Percentiles rank a stretch among this genome's conserved stretches.
phyloP scores from a whole-genome alignment of 208 protist species.

The Crithidia bombi region DNA sequence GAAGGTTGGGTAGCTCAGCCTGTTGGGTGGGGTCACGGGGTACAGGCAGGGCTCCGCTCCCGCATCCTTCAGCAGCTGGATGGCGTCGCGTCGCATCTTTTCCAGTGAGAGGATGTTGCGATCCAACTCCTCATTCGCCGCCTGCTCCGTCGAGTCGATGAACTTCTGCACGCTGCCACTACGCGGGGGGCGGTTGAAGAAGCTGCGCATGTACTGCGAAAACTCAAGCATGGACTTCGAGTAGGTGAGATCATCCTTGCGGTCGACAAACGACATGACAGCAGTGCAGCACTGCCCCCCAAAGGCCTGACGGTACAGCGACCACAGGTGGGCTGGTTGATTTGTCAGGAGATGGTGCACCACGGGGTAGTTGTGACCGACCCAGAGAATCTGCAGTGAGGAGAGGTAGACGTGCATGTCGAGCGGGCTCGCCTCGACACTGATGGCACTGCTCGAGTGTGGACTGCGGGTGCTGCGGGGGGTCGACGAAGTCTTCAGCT shows the following conservation, averaged over 20 bases:
- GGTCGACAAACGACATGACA: constrained; percentile 28
- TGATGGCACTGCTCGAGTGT: not conserved
- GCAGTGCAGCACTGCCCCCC: constrained; percentile 37
- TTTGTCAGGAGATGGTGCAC: constrained; percentile 19
- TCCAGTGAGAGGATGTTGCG: constrained; percentile 17
- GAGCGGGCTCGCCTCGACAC: not conserved
- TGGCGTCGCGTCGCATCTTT: constrained; percentile 20
- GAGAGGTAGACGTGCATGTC: constrained; percentile 40
- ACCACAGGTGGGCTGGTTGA: constrained; percentile 20
- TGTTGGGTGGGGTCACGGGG: constrained; percentile 12
- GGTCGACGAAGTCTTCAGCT: not conserved
- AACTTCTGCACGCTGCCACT: constrained; percentile 44
- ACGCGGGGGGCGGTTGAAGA: constrained; percentile 29
- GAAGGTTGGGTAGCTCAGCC: constrained; percentile 11
- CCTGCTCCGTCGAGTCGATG: constrained; percentile 17
- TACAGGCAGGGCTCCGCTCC: constrained; percentile 28
- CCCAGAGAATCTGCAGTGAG: constrained; percentile 42
- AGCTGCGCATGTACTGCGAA: constrained; percentile 16
- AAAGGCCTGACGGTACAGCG: constrained; percentile 41
- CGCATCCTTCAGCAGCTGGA: constrained; percentile 27
- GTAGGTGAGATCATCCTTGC: constrained; percentile 20
- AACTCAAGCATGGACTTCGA: constrained; percentile 21
- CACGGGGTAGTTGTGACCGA: constrained; percentile 39
- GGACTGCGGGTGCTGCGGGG: not conserved
- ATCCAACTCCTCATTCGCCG: constrained; percentile 11